Conservation (phyloP, 1,139 yeast species). For the Hyphopichia pseudoburtonii region DNA sequence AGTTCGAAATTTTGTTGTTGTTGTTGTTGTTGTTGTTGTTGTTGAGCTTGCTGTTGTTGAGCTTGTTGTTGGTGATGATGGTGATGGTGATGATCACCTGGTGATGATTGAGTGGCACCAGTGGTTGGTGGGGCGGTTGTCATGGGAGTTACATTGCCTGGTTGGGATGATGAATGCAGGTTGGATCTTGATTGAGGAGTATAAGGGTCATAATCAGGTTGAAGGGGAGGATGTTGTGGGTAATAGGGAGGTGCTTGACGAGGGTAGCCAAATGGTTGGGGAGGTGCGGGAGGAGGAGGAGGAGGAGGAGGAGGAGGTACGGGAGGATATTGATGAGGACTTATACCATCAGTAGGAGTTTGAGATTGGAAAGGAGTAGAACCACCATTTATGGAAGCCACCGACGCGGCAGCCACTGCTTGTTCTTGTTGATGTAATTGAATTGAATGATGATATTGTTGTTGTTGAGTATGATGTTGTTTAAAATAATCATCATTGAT, state of each 20-base stretch:
- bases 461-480: slow-evolving; percentile 6
- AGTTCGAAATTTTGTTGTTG: slow-evolving; percentile 15
- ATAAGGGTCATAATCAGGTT: too few relatives aligned
- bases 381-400: too few relatives aligned
- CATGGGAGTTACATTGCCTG: too few relatives aligned
- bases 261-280: neutral
- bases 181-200: too few relatives aligned
- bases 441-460: slow-evolving; percentile 12
- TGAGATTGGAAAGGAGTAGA: too few relatives aligned
- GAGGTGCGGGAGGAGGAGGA: slow-evolving; percentile 8
- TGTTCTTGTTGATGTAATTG: slow-evolving; percentile 9
- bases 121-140: slow-evolving; percentile 3
- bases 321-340: slow-evolving; percentile 5
- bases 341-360: slow-evolving; percentile 11
- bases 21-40: neutral
- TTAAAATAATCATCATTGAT: neutral
- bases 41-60: neutral
- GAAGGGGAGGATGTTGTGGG: too few relatives aligned
- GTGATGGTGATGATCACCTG: slow-evolving; percentile 7
- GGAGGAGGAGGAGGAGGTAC: slow-evolving; percentile 11
- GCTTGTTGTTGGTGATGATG: neutral
- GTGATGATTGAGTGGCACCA: slow-evolving; percentile 5
- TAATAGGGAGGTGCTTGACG: neutral
- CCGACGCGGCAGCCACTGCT: slow-evolving; percentile 2
- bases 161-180: neutral